Evolutionary conservation across 345 rosid genomes (phyloP).

Genomic region (Aethionema arabicum): DNA sequence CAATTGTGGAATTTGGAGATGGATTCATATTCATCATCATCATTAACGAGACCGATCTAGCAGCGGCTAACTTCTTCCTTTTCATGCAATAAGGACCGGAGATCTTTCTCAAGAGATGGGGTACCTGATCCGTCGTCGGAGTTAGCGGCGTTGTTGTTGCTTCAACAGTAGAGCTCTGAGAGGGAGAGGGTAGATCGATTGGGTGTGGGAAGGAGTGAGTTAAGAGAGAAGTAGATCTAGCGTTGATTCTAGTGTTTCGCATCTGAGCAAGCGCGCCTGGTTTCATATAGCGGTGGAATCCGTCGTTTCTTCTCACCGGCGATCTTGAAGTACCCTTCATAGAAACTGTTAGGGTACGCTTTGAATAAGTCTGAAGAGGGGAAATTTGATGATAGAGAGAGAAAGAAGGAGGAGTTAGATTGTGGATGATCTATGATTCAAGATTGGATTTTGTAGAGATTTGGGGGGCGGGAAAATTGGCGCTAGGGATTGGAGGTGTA

Average conservation of each 20-base stretch:
- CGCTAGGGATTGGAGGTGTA: constrained; percentile 17
- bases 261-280: constrained; percentile 69
- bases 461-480: constrained; percentile 48
- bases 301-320: constrained; percentile 35
- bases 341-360: background rate
- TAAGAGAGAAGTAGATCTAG: constrained; percentile 39
- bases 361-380: background rate
- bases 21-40: constrained; percentile 36
- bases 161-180: constrained; percentile 9
- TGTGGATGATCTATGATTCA: constrained; percentile 5
- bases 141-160: constrained; percentile 29
- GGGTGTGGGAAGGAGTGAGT: constrained; percentile 9
- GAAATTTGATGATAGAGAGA: background rate
- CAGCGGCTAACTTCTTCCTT: constrained; percentile 57
- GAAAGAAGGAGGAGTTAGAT: background rate
- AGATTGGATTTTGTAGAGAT: constrained; percentile 26
- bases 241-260: constrained; percentile 54
- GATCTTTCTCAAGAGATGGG: constrained; percentile 44
- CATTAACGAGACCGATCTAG: constrained; percentile 44
- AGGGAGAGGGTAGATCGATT: constrained; percentile 5
- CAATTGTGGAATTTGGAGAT: constrained; percentile 27
- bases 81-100: constrained; percentile 39
- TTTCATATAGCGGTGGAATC: constrained; percentile 51
- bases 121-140: constrained; percentile 42
- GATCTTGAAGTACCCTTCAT: constrained; percentile 48